Base-by-base conservation (phyloP, 1,284 basidiomycete genomes). In the Anthracocystis setariae region DNA sequence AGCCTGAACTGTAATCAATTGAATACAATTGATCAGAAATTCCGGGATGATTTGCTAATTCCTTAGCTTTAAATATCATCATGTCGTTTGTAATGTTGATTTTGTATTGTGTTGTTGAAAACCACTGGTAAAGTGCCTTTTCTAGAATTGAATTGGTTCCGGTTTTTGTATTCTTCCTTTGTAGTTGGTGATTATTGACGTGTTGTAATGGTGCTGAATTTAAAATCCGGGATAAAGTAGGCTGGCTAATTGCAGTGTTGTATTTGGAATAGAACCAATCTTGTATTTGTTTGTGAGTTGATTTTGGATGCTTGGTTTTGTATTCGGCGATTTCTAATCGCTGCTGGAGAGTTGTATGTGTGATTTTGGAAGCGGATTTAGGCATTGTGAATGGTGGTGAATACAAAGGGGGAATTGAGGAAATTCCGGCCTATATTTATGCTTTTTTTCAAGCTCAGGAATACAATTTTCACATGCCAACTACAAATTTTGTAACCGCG, bases 391-490 rank as follows among this genome's bases (percentile, higher is more conserved):
- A n/a, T n/a, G 17, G 10, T 39, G 38, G 32, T 39, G 38, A 9
- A n/a, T 39, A 39, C 38, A 39, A 39, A 29, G 18, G 29, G 29
- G 17, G 24, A 25, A 24, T n/a, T 8, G 29, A 12, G 44, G 24
- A 45, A n/a, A 29, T 45, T 45, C 18, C 15, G 23, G 24, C 44
- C 25, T 29, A n/a, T 45, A 45, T 45, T 45, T 45, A 45, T 45
- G 44, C 44, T 20, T 45, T 45, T 45, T 45, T 29, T 21, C 23
- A n/a, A 12, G 25, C 7, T 7, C 5, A 45, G 25, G 25, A 45
- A 45, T 45, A 45, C 44, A 45, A 45, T n/a, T 45, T 45, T 29
- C 44, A 45, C 25, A 27, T 32, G 44, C 15, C 17, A 17, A n/a
- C 15, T 45, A 29, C 44, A 29, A 45, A 32, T n/a, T n/a, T 8